Evolutionary conservation across 108 stramenopile genomes (phyloP), one percentile per base, ranked within the genome.

Genomic region (Cylindrotheca fusiformis): DNA sequence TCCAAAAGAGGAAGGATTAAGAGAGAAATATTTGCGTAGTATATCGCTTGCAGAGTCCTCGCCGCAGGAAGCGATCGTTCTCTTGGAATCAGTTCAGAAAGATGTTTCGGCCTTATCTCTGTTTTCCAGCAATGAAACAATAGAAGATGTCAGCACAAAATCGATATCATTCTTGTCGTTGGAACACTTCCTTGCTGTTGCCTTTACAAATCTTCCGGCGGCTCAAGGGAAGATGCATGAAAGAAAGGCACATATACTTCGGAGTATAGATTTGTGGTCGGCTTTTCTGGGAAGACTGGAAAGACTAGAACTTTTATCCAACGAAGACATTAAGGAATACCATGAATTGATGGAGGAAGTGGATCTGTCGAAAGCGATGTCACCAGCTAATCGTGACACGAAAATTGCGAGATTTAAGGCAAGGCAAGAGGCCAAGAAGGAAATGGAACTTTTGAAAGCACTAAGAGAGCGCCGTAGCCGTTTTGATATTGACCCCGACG

Each of bases 131-230:
- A 91, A 91, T 58, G 90, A 91, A 63, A 60, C 65, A 4, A 49
- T 86, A 20, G 85, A 84, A 30, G 90, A 91, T 55, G 65, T 88
- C 19, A 57, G 68, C n/a, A 91, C 86, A 0, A 77, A 75, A 24
- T 82, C 81, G 32, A 28, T 91, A 17, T 70, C 79, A 36, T 82
- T 86, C 6, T 47, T 91, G 33, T 60, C 76, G 14, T 54, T 86
- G 36, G 81, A 86, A 29, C 86, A 84, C 65, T 74, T 83, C n/a
- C 51, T 91, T 22, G 90, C 86, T 0, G 41, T 77, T 66, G 84
- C 83, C 14, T 60, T 59, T 47, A 58, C 78, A 8, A 54, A 68
- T 41, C 59, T 88, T 3, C 86, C 86, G 24, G 76, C 71, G 2
- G 18, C 30, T 8, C 58, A 60, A 17, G 77, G 72, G 0, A 52